Conservation (phyloP, 2,329 filamentous ascomycete species). For the Arthrobotrys sphaeroides region DNA sequence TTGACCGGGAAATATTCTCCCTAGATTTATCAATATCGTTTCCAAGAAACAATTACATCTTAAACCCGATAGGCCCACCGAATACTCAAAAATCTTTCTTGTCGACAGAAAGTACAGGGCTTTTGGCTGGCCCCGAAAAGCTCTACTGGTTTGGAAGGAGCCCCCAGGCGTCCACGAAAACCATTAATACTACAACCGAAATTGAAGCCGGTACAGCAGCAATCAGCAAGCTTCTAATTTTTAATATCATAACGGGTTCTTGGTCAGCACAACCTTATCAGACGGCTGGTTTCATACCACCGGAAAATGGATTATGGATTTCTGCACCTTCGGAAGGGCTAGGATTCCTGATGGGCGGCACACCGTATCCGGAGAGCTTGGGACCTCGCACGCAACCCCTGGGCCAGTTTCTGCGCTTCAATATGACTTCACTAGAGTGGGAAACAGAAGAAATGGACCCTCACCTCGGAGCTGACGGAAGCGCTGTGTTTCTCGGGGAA, state of each 20-base stretch:
- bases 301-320: background rate
- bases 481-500: background rate
- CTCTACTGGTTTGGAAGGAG: background rate
- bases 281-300: background rate
- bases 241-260: background rate
- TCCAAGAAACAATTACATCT: background rate
- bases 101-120: background rate
- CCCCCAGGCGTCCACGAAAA: background rate
- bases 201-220: background rate
- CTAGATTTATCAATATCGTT: constrained; percentile 14
- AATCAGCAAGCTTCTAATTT: background rate
- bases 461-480: background rate
- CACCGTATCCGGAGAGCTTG: background rate
- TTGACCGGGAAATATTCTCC: no score
- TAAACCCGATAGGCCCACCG: background rate
- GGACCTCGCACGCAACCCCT: background rate
- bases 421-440: background rate
- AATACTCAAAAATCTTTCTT: rapidly evolving
- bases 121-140: background rate
- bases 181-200: background rate
- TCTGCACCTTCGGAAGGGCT: background rate
- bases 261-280: background rate
- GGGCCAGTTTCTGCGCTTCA: background rate
- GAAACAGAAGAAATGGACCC: constrained; percentile 6
- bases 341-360: constrained; percentile 22